Percentiles rank a stretch among this genome's conserved stretches.
These are phyloP conservation scores for Phaeophleospora eucalypticola DNA, from an alignment of 2,329 filamentous ascomycete species.

Conservation along the genomic window DNA sequence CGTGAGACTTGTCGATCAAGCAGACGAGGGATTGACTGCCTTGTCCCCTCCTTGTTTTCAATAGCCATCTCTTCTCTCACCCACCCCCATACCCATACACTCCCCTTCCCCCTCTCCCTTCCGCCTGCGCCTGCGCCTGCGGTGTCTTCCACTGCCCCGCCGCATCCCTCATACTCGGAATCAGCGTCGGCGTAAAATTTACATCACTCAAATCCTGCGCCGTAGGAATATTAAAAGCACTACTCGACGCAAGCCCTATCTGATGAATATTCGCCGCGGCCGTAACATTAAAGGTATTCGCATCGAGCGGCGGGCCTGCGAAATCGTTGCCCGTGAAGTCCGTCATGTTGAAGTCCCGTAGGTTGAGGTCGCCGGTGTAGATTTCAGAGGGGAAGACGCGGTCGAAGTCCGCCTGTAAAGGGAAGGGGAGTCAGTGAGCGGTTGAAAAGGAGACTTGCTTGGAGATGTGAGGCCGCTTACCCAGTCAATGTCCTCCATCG, in stretches of 20 bases:
- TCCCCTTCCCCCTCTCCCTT: not conserved
- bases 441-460: not conserved
- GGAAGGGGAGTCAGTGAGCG: not conserved
- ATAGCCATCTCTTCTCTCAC: not conserved
- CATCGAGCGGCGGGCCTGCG: conserved; percentile 7
- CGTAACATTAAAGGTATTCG: conserved; percentile 8
- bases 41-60: not conserved
- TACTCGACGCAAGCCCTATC: not conserved
- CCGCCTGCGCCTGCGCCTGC: not conserved
- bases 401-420: conserved; percentile 44
- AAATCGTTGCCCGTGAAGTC: conserved; percentile 27
- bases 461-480: conserved; percentile 41
- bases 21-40: not conserved
- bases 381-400: conserved; percentile 39
- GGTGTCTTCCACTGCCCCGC: not conserved
- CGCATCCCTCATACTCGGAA: conserved; percentile 3
- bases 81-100: not conserved
- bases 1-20: too few relatives aligned
- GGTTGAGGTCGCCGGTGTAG: conserved; percentile 33
- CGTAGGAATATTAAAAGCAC: conserved; percentile 2
- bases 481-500: conserved; percentile 60
- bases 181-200: conserved; percentile 5
- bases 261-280: conserved; percentile 5
- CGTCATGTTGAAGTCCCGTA: conserved; percentile 33
- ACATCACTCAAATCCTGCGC: conserved; percentile 6